Conservation (phyloP, 805 yeast species). For the Saccharomycopsis sp. region DNA sequence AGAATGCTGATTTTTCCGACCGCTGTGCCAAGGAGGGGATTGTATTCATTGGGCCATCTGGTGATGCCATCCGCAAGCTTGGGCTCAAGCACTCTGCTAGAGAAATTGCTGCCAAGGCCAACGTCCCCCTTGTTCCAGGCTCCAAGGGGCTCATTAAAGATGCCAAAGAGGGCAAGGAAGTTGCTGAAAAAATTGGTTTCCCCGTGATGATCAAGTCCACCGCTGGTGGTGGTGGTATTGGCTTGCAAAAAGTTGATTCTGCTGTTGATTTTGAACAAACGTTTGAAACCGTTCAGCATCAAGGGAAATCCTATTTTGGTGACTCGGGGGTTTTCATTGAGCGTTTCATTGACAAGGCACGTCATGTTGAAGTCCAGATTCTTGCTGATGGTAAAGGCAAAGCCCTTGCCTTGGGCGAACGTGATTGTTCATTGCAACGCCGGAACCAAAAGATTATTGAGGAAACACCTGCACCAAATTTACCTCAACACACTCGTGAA, state of each 20-base stretch:
- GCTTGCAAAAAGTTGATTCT: slow-evolving; percentile 85
- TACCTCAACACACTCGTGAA: slow-evolving; percentile 69
- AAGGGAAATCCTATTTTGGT: slow-evolving; percentile 87
- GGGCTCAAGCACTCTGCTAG: slow-evolving; percentile 97
- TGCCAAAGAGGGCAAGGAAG: slow-evolving; percentile 63
- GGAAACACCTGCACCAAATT: slow-evolving; percentile 95
- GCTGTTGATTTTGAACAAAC: slow-evolving; percentile 75
- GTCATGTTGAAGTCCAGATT: slow-evolving; percentile 95
- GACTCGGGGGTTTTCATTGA: slow-evolving; percentile 94
- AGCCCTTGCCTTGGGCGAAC: slow-evolving; percentile 91
- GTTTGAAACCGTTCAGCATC: slow-evolving; percentile 86
- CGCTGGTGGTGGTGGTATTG: slow-evolving; percentile 99
- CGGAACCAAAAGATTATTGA: slow-evolving; percentile 95
- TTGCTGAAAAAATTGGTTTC: slow-evolving; percentile 52
- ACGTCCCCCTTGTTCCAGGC: slow-evolving; percentile 97
- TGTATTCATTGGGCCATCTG: slow-evolving; percentile 93
- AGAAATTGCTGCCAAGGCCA: slow-evolving; percentile 84
- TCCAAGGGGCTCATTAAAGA: slow-evolving; percentile 70
- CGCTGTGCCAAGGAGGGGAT: slow-evolving; percentile 75
- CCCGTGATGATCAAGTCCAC: slow-evolving; percentile 96
- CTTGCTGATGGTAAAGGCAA: slow-evolving; percentile 92
- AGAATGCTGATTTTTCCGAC: slow-evolving; percentile 93
- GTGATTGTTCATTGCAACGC: slow-evolving; percentile 96
- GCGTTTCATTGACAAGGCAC: slow-evolving; percentile 86
- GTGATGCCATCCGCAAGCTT: slow-evolving; percentile 80